Evolutionary conservation across 179 eudicot genomes (phyloP), one percentile per base, ranked within the genome.

Genomic region (Actinidia polygama): DNA sequence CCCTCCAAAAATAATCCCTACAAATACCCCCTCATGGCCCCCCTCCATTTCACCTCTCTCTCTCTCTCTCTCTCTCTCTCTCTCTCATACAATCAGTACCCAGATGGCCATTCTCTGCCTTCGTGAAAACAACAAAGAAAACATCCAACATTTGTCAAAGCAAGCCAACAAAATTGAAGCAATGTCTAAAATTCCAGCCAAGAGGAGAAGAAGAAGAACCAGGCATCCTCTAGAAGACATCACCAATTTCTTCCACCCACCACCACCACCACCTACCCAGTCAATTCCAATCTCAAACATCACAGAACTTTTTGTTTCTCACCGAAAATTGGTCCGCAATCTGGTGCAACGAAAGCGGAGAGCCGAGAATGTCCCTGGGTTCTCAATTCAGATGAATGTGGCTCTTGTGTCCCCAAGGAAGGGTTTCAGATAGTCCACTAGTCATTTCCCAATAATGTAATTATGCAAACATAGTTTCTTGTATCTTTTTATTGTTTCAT

Each of bases 211-310:
- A 53, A 53, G 46, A 30, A 30, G 1, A 5, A 73, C 40, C 21
- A 74, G 78, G 26, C 51, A 51, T 7, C 78, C 78, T 23, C 62
- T 74, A n/a, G 61, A 74, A 53, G 62, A 74, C 78, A 74, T 74
- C 46, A 74, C 78, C 11, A 23, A 51, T 23, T 62, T 74, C 62
- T 53, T 53, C 36, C n/a, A 7, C 18, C 58, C 76, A 18, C 14
- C n/a, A n/a, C n/a, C n/a, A n/a, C n/a, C n/a, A n/a, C n/a, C 58
- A 0, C 9, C 23, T 10, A 12, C 10, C 58, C 58, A 1, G 24
- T 74, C 62, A 0, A 15, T 10, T 51, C 46, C 62, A 26, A 14
- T 74, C 23, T 51, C 61, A 53, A 23, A 74, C n/a, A 53, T 15
- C 23, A 1, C 78, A 6, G 62, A n/a, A 6, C 77, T 73, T 14